phyloP scores from a whole-genome alignment of 2,329 filamentous ascomycete species.

The Simplicillium sp. region DNA sequence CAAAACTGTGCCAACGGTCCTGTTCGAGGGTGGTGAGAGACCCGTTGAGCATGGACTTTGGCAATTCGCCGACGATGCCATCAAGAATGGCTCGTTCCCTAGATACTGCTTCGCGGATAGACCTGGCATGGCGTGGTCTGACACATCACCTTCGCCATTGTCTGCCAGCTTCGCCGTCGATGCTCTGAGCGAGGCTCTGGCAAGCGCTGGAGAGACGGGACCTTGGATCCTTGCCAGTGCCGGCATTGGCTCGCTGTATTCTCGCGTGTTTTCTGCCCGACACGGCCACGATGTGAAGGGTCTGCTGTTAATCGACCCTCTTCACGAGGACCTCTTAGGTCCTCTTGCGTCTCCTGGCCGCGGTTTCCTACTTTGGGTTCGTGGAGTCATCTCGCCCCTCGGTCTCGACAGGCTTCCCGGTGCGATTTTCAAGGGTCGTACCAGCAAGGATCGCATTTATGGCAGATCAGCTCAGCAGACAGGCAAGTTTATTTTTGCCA shows the following conservation, averaged over 20 bases:
- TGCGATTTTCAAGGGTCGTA: slow-evolving; percentile 73
- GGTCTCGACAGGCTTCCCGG: slow-evolving; percentile 73
- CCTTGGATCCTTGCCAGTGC: slow-evolving; percentile 85
- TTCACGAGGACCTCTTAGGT: slow-evolving; percentile 78
- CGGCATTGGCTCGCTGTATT: slow-evolving; percentile 80
- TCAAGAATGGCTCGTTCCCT: slow-evolving; percentile 71
- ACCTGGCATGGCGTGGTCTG: slow-evolving; percentile 77
- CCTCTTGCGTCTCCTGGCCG: slow-evolving; percentile 56
- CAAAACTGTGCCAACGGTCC: slow-evolving; percentile 59
- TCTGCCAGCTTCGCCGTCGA: slow-evolving; percentile 91
- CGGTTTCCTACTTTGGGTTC: slow-evolving; percentile 80
- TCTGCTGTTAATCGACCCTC: slow-evolving; percentile 74
- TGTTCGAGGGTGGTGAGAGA: slow-evolving; percentile 76
- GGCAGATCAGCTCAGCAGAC: slow-evolving; percentile 70
- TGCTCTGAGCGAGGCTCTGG: slow-evolving; percentile 77
- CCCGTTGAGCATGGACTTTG: slow-evolving; percentile 73
- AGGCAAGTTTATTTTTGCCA: slow-evolving; percentile 79
- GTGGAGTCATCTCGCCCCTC: slow-evolving; percentile 77
- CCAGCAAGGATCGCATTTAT: slow-evolving; percentile 74
- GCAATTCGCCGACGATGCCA: slow-evolving; percentile 65
- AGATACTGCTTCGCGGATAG: slow-evolving; percentile 95
- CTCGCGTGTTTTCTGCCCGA: slow-evolving; percentile 80
- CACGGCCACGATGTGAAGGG: slow-evolving; percentile 68
- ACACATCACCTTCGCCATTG: slow-evolving; percentile 88
- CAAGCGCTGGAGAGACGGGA: slow-evolving; percentile 68